phyloP scores from a whole-genome alignment of 768 basidiomycete species.

The Chiua virens region DNA sequence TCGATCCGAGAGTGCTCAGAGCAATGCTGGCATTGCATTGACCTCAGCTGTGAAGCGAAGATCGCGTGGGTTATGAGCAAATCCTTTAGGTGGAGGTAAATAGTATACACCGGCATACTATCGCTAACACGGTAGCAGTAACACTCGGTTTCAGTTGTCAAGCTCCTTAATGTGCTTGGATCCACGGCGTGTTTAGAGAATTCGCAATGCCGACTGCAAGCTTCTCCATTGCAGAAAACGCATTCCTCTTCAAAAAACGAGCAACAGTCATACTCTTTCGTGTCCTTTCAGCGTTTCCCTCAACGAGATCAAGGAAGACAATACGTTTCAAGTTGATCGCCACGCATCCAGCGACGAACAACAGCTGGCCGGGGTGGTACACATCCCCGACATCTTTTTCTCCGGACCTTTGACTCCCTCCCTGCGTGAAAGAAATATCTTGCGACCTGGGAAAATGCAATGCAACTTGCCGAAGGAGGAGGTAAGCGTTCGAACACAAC shows the following conservation, averaged over 20 bases:
- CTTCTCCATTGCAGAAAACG: constrained; percentile 53
- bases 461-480: constrained; percentile 17
- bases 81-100: too few relatives aligned
- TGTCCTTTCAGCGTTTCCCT: constrained; percentile 96
- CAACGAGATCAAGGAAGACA: constrained; percentile 92
- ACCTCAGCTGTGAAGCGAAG: too few relatives aligned
- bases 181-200: constrained; percentile 35
- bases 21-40: too few relatives aligned
- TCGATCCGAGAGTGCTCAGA: too few relatives aligned
- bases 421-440: constrained; percentile 9
- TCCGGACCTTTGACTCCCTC: constrained; percentile 8
- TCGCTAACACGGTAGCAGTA: too few relatives aligned
- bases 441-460: constrained; percentile 22
- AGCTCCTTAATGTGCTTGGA: constrained; percentile 80
- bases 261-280: constrained; percentile 54
- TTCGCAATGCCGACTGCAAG: constrained; percentile 41
- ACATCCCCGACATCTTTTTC: constrained; percentile 70
- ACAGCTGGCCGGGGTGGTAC: constrained; percentile 88
- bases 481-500: too few relatives aligned
- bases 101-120: too few relatives aligned
- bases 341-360: constrained; percentile 95
- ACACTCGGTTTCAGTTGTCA: too few relatives aligned
- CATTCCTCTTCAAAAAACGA: background rate
- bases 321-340: constrained; percentile 99
- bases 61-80: too few relatives aligned